phyloP scores from a whole-genome alignment of 2,329 filamentous ascomycete species.

The Aspergillus texensis region DNA sequence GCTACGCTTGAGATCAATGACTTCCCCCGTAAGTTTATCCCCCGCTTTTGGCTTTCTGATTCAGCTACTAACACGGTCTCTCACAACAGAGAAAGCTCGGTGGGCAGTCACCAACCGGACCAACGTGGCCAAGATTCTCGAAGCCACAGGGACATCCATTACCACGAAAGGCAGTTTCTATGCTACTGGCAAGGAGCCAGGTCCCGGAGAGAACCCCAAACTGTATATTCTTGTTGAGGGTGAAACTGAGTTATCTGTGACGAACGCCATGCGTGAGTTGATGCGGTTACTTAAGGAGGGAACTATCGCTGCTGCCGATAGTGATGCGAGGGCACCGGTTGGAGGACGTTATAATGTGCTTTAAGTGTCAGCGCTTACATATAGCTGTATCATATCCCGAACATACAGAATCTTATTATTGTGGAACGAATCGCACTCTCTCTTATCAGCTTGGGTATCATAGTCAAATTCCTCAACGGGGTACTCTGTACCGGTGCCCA shows the following conservation, averaged over 20 bases:
- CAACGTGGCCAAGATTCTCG: slow-evolving; percentile 96
- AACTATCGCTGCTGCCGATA: slow-evolving; percentile 84
- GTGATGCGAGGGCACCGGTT: slow-evolving; percentile 76
- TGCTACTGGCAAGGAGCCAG: slow-evolving; percentile 75
- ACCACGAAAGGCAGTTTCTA: slow-evolving; percentile 97
- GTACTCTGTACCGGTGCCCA: background rate
- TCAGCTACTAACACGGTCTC: slow-evolving; percentile 14
- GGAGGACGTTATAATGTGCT: slow-evolving; percentile 86
- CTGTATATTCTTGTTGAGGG: slow-evolving; percentile 97
- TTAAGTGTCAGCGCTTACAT: slow-evolving; percentile 39
- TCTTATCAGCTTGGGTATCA: background rate
- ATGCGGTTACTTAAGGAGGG: slow-evolving; percentile 87
- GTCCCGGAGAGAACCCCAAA: slow-evolving; percentile 78
- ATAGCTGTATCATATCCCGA: slow-evolving; percentile 20
- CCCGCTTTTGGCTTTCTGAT: background rate
- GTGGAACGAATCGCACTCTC: background rate
- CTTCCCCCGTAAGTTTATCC: slow-evolving; percentile 69
- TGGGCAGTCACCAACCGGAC: slow-evolving; percentile 99
- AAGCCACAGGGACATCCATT: slow-evolving; percentile 91
- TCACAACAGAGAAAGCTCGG: slow-evolving; percentile 73
- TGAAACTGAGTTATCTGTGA: slow-evolving; percentile 90
- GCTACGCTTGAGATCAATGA: slow-evolving; percentile 98
- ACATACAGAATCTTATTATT: slow-evolving; percentile 6
- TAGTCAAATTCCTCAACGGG: background rate
- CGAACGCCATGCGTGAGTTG: slow-evolving; percentile 86